Conservation (phyloP, 495 filamentous ascomycete genomes). For the Penicillium lagena region DNA sequence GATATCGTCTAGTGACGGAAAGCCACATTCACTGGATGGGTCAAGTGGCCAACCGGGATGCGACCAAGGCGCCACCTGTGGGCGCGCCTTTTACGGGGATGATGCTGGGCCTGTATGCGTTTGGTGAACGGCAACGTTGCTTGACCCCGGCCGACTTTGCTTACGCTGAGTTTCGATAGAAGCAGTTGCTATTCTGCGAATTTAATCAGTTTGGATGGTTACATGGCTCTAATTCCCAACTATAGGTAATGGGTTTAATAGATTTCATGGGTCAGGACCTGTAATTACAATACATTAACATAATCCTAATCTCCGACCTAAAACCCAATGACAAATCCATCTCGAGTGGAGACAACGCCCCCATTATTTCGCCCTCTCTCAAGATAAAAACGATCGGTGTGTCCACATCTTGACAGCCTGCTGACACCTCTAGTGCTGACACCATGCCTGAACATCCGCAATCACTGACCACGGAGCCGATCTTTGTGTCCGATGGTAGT, state of each 20-base stretch:
- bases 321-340: too few relatives aligned
- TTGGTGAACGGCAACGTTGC: slow-evolving; percentile 33
- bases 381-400: too few relatives aligned
- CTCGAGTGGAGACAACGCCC: too few relatives aligned
- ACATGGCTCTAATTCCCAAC: too few relatives aligned
- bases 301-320: too few relatives aligned
- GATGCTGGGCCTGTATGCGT: slow-evolving; percentile 41
- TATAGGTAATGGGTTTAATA: too few relatives aligned
- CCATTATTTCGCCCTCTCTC: too few relatives aligned
- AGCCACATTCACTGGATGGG: slow-evolving; percentile 19
- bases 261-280: too few relatives aligned
- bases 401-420: not conserved
- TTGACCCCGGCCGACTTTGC: slow-evolving; percentile 35
- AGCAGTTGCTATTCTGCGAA: too few relatives aligned
- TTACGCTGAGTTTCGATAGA: slow-evolving; percentile 20
- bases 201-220: too few relatives aligned
- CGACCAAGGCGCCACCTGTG: slow-evolving; percentile 25
- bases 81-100: slow-evolving; percentile 34
- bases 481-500: slow-evolving; percentile 1
- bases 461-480: not conserved
- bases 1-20: slow-evolving; percentile 13
- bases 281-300: too few relatives aligned
- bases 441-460: slow-evolving; percentile 3
- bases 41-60: slow-evolving; percentile 14
- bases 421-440: slow-evolving; percentile 5